Evolutionary conservation across 768 basidiomycete species (phyloP).

Genomic region (Tylopilus subfusipes): DNA sequence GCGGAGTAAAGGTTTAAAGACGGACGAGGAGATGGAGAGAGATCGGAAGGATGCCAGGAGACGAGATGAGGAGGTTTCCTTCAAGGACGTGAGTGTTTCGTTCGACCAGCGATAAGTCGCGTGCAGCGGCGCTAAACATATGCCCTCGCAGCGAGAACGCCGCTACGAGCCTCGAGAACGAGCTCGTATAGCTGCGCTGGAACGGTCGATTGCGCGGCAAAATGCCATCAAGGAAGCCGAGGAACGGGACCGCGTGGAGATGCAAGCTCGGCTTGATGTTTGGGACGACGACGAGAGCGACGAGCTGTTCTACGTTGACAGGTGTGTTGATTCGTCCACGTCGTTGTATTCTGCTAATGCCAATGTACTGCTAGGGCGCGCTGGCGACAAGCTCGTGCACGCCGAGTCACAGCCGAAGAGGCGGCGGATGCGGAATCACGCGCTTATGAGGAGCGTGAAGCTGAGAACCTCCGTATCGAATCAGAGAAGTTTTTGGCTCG

Average conservation of each 20-base stretch:
- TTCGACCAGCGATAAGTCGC: background rate
- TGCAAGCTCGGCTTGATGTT: conserved; percentile 76
- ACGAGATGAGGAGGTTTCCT: conserved; percentile 79
- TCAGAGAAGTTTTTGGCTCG: conserved; percentile 91
- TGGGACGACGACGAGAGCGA: conserved; percentile 95
- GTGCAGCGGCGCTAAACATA: background rate
- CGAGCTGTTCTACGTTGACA: conserved; percentile 88
- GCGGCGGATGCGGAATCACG: conserved; percentile 82
- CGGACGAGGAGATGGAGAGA: conserved; percentile 86
- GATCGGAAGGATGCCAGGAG: conserved; percentile 73
- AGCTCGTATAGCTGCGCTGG: conserved; percentile 69
- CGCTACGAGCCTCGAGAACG: conserved; percentile 92
- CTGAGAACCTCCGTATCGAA: conserved; percentile 81
- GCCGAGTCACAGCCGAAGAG: conserved; percentile 73
- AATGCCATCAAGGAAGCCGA: conserved; percentile 70
- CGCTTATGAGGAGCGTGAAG: conserved; percentile 78
- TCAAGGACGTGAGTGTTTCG: conserved; percentile 68
- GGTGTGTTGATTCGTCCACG: conserved; percentile 46
- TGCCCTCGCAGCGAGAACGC: conserved; percentile 68
- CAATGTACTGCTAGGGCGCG: conserved; percentile 47
- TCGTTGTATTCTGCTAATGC: background rate
- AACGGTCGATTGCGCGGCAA: conserved; percentile 72
- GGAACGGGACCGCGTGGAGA: conserved; percentile 75
- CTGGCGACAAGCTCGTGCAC: conserved; percentile 78
- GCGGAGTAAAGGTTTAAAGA: conserved; percentile 47